These are phyloP conservation scores for Laburnicola sp. DNA, from an alignment of 2,329 filamentous ascomycete species.

Conservation along the genomic window DNA sequence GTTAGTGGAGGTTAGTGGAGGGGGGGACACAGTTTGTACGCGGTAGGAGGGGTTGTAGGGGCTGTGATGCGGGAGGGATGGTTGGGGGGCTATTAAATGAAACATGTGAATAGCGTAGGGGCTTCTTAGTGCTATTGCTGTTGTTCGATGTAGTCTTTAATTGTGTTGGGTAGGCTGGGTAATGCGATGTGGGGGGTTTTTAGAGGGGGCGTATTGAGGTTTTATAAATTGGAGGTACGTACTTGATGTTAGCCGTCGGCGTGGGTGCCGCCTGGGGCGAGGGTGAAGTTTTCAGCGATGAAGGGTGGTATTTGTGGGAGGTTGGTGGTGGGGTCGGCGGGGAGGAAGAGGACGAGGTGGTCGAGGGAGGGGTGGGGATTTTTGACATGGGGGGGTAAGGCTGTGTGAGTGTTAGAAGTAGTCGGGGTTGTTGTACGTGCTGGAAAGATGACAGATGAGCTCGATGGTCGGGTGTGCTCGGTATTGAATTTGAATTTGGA, in stretches of 20 bases:
- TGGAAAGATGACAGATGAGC: too few species aligned
- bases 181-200: neutral
- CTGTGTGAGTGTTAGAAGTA: neutral
- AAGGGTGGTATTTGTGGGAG: conserved; percentile 47
- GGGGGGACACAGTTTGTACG: too few species aligned
- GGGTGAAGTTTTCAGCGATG: conserved; percentile 58
- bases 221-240: neutral
- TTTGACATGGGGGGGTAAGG: neutral
- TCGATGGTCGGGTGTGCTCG: too few species aligned
- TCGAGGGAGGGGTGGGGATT: conserved; percentile 50
- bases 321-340: conserved; percentile 56
- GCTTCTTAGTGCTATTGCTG: too few species aligned
- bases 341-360: conserved; percentile 67
- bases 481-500: too few species aligned
- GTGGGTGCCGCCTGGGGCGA: conserved; percentile 64
- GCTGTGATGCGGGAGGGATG: too few species aligned
- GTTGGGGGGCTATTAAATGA: too few species aligned
- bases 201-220: neutral
- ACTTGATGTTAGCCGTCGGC: conserved; percentile 61
- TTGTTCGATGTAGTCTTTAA: neutral
- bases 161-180: neutral
- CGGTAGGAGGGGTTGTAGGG: too few species aligned
- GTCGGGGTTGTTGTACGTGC: conserved; percentile 11
- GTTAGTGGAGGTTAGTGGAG: conserved; percentile 43
- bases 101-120: too few species aligned